Evolutionary conservation across 164 flowering plant species (phyloP).

Genomic region (Vitis vinifera): ASM3070453v1 NC_081822.1:32878001-32878500

Average conservation of each 20-base stretch:
- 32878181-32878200: slow-evolving; percentile 72
- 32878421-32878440: too few relatives aligned
- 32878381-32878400: too few relatives aligned
- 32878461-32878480: too few relatives aligned
- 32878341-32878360: neutral
- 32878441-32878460: too few relatives aligned
- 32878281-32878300: slow-evolving; percentile 88
- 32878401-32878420: too few relatives aligned
- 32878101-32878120: slow-evolving; percentile 61
- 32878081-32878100: slow-evolving; percentile 52
- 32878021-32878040: slow-evolving; percentile 85
- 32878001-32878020: slow-evolving; percentile 69
- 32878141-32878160: slow-evolving; percentile 78
- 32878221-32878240: slow-evolving; percentile 86
- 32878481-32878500: too few relatives aligned
- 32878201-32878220: slow-evolving; percentile 93
- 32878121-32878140: slow-evolving; percentile 67
- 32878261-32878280: slow-evolving; percentile 72
- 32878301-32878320: slow-evolving; percentile 31
- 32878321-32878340: neutral
- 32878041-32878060: slow-evolving; percentile 86
- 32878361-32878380: too few relatives aligned
- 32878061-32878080: slow-evolving; percentile 52
- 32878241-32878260: slow-evolving; percentile 72
- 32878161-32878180: slow-evolving; percentile 83